Base-by-base conservation (phyloP, 306 rosid species). In the Coriaria nepalensis region DNA sequence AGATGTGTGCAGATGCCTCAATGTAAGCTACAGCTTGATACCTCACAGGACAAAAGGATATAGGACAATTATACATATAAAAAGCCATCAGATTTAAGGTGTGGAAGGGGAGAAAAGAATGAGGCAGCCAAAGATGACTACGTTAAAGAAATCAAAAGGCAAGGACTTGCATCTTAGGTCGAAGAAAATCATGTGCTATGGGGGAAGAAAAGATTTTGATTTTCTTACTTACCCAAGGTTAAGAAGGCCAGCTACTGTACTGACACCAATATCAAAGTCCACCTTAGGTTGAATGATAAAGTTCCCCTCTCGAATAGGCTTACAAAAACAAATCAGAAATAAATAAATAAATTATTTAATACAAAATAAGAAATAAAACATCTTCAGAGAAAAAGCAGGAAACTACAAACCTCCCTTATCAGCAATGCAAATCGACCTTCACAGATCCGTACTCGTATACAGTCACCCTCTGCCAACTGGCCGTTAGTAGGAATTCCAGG, bases 231-330 rank as follows among this genome's bases (percentile, higher is more conserved):
- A 90, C 96, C 98, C 98, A 59, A 90, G 94, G 69, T 85, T 85
- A 40, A 90, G 87, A 82, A 90, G 98, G 63, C 98, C 98, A 57
- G 93, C 82, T 57, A 90, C 98, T 0, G 98, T 90, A 63, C 85
- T 71, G 44, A 90, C 78, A 78, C 98, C 72, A 43, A 90, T 90
- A 60, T 90, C 98, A 67, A 90, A 90, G 79, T 90, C 98, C 64
- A 90, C 98, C 74, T 90, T 90, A 33, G 98, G 98, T 76, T 90
- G 98, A 73, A 90, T 82, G 77, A 90, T 82, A 71, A 85, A 90
- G 68, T 82, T 85, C 58, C 98, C 98, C 73, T 90, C 98, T 73
- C 87, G 73, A 56, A 90, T 90, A 55, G 98, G 98, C 98, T 90
- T 79, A 43, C 48, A 55, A 55, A 51, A 20, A 35, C 10, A 41